Conservation (phyloP, 257 asterid genomes). For the Catharanthus roseus region DNA sequence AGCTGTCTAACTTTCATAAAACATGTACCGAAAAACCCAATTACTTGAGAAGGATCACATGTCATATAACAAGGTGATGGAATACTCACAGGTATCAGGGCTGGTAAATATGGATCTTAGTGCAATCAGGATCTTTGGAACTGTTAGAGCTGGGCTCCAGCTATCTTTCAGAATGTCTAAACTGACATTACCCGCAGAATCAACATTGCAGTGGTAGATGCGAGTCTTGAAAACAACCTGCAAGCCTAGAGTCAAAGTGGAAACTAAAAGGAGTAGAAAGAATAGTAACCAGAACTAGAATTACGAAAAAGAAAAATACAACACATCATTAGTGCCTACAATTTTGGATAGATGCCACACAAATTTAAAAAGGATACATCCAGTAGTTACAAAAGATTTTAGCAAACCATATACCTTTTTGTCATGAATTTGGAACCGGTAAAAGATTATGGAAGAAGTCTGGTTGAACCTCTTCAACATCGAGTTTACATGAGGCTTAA, state of each 20-base stretch:
- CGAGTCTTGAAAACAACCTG: conserved; percentile 92
- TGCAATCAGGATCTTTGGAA: conserved; percentile 75
- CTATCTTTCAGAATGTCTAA: conserved; percentile 84
- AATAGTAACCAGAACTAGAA: not conserved
- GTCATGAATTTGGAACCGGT: too few relatives aligned
- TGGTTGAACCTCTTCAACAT: not conserved
- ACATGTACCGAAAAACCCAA: not conserved
- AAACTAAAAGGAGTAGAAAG: conserved; percentile 16
- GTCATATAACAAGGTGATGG: not conserved
- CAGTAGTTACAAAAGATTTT: not conserved
- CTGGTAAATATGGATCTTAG: conserved; percentile 71
- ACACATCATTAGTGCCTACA: not conserved
- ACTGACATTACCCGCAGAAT: conserved; percentile 64
- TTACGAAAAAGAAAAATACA: not conserved
- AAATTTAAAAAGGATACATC: not conserved
- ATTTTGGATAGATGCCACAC: not conserved
- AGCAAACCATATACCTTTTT: not conserved
- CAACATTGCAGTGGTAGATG: conserved; percentile 86
- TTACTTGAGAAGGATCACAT: not conserved
- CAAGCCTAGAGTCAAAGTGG: conserved; percentile 45
- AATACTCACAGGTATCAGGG: conserved; percentile 68
- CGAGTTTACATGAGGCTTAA: not conserved
- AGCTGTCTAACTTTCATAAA: not conserved
- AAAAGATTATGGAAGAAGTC: not conserved
- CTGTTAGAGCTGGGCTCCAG: conserved; percentile 96